phyloP scores from a whole-genome alignment of 148 eudicot genomes.

The Spergularia marina region DNA sequence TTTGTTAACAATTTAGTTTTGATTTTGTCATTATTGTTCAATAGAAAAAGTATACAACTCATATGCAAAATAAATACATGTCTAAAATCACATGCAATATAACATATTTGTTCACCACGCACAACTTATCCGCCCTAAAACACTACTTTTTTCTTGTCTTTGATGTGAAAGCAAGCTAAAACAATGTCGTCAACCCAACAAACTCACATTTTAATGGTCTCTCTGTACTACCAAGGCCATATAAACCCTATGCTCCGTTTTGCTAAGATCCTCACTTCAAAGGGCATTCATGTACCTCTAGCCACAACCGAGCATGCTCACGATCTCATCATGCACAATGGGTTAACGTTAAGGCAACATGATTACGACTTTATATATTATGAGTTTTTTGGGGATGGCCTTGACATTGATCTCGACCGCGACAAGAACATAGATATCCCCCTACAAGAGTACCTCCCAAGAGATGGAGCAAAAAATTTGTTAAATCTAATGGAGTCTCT shows the following conservation, averaged over 20 bases:
- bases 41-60: not conserved
- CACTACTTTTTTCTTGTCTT: not conserved
- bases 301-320: constrained; percentile 36
- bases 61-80: not conserved
- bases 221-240: constrained; percentile 44
- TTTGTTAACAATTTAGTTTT: not conserved
- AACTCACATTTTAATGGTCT: constrained; percentile 41
- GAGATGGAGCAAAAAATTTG: constrained; percentile 20
- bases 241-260: constrained; percentile 43
- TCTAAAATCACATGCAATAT: constrained; percentile 6
- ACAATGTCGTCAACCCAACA: constrained; percentile 14
- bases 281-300: constrained; percentile 37
- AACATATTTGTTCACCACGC: constrained; percentile 1
- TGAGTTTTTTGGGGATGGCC: constrained; percentile 37
- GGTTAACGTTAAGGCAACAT: not conserved
- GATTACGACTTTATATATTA: constrained; percentile 11
- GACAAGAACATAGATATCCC: constrained; percentile 26
- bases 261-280: constrained; percentile 33
- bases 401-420: constrained; percentile 25
- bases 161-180: not conserved
- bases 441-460: constrained; percentile 30
- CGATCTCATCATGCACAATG: not conserved
- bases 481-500: constrained; percentile 21
- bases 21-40: constrained; percentile 6
- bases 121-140: not conserved